phyloP scores from a whole-genome alignment of 352 stramenopile species.

The Phytopythium sindhum region DNA sequence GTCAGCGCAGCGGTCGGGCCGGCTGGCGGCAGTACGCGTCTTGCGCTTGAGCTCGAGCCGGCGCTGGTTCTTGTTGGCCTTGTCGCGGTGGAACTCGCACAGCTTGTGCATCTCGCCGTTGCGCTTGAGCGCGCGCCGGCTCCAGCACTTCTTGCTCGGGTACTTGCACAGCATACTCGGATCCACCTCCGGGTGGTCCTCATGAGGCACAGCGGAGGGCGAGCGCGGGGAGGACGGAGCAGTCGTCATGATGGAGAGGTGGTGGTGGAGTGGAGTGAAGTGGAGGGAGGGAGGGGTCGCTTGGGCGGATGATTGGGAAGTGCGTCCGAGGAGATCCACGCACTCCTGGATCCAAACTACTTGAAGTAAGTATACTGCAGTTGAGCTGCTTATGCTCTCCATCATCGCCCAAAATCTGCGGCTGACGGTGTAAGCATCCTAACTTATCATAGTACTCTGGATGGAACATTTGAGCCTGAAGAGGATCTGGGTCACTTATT shows the following conservation, averaged over 20 bases:
- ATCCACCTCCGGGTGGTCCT: background rate
- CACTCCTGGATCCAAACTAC: background rate
- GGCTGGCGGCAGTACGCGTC: conserved; percentile 9
- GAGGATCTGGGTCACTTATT: background rate
- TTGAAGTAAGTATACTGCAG: background rate
- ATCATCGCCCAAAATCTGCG: too few species aligned
- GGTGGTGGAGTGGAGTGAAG: background rate
- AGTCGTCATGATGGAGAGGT: background rate
- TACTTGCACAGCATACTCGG: conserved; percentile 25
- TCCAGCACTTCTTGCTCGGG: conserved; percentile 4
- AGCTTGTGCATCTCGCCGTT: conserved; percentile 50
- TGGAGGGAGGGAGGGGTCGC: background rate
- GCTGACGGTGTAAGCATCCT: background rate
- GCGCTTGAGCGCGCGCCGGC: conserved; percentile 9
- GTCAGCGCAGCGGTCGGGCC: background rate
- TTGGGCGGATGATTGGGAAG: conserved; percentile 1
- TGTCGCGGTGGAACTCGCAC: conserved; percentile 56
- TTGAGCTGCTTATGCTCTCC: too few species aligned
- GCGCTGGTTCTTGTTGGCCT: conserved; percentile 71
- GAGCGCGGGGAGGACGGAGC: background rate
- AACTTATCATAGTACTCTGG: background rate
- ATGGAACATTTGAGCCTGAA: background rate
- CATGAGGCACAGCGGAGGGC: background rate
- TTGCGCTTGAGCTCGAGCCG: conserved; percentile 45
- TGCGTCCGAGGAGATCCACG: background rate